Evolutionary conservation across 345 rosid genomes (phyloP), one percentile per base, ranked within the genome.

Genomic region (Anastatica hierochuntica): DNA sequence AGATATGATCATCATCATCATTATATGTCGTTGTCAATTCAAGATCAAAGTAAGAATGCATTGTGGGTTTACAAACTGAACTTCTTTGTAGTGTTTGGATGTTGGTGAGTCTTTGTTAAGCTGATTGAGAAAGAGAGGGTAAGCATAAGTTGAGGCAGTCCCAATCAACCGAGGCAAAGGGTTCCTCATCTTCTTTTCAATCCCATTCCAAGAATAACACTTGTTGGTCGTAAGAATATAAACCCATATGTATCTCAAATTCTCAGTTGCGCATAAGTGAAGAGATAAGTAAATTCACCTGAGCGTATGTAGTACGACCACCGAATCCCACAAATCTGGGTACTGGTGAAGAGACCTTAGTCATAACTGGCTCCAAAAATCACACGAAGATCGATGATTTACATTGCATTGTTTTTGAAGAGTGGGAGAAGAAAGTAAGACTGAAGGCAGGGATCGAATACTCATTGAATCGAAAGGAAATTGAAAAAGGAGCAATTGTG

Each of bases 161-260:
- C 43, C 67, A 48, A 20, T 60, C 68, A n/a, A n/a, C n/a, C n/a
- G n/a, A n/a, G n/a, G n/a, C n/a, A n/a, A n/a, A n/a, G n/a, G n/a
- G n/a, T n/a, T n/a, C n/a, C n/a, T n/a, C n/a, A 21, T 69, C 68
- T 72, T 69, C 75, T 49, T 72, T 38, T 68, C 50, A 23, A 62
- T 33, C 36, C 70, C 69, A 56, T 38, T 66, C 75, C 71, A 75
- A 72, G 69, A 72, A 68, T 64, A 58, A 67, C 56, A 79, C 92
- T 88, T 83, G 88, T 79, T 71, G 76, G 77, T 73, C 73, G 80
- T 76, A 79, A 62, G 78, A 76, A n/a, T 57, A 76, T 66, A 82
- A 78, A 75, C 71, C 71, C 69, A 77, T 72, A n/a, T n/a, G 74
- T 56, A 78, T 74, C 71, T 72, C 75, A 74, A 68, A n/a, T n/a